Base-by-base conservation (phyloP, 1,139 yeast genomes). In the Sugiyamaella xylanicola region DNA sequence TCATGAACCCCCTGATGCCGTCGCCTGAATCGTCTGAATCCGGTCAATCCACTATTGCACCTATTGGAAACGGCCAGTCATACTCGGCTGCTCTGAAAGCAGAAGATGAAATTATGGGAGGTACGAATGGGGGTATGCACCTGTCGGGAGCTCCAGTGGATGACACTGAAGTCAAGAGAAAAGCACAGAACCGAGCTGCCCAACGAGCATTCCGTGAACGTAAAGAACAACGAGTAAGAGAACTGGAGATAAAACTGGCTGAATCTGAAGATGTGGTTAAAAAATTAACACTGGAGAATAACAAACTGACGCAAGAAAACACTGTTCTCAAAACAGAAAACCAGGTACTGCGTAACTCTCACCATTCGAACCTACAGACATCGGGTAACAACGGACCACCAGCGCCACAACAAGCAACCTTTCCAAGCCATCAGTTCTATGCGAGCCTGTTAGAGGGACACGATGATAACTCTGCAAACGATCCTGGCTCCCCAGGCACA, bases 181-280 rank as follows among this genome's bases (percentile, higher is more conserved):
- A 85, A 68, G 92, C 92, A 0, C 95, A 87, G 68, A 90, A 90
- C 68, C 76, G 97, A 65, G 95, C 93, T 3, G 96, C 96, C 0
- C 97, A 89, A 72, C 77, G 93, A 62, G 96, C 96, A 1, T 89
- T 89, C 72, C 77, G 97, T 61, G 95, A 88, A 69, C 81, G 96
- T 51, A 87, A 88, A 68, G 95, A 88, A 68, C 81, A 83, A 54
- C 82, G 82, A 63, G 73, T 89, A 58, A 85, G 85, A 65, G 91
- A 85, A 61, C 75, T 89, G 51, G 86, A 87, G 63, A 74, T 73
- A 2, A 83, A 84, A 66, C 72, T 89, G 59, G 72, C 75, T 37
- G 77, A 79, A 59, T 81, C 87, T 45, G 93, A 89, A 68, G 72
- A 70, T 43, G 87, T 85, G 63, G 80, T 83, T 56, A 77, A 75